Conservation (phyloP, 2,329 filamentous ascomycete species). For the Tolypocladium endophyticum region DNA sequence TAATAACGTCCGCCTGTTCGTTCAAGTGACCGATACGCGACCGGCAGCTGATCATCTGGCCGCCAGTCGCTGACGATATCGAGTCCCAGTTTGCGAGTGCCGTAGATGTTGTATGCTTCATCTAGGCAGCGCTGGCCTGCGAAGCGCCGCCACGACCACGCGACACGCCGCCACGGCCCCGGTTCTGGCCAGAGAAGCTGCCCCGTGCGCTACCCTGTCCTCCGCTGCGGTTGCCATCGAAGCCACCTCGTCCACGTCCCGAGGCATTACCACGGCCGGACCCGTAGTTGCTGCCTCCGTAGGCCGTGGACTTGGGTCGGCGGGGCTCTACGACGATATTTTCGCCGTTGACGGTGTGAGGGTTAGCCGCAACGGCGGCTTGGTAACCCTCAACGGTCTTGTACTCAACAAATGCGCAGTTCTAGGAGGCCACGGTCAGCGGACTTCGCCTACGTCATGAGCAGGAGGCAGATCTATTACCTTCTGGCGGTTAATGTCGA, state of each 20-base stretch:
- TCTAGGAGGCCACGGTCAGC: slow-evolving; percentile 41
- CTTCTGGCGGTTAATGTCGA: slow-evolving; percentile 76
- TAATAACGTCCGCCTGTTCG: not conserved
- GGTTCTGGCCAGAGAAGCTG: slow-evolving; percentile 55
- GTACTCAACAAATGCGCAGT: slow-evolving; percentile 95
- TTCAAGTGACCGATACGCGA: not conserved
- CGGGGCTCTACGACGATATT: slow-evolving; percentile 83
- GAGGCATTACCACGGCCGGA: slow-evolving; percentile 49
- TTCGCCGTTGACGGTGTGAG: slow-evolving; percentile 73
- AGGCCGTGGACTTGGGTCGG: slow-evolving; percentile 62
- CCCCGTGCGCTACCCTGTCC: slow-evolving; percentile 54
- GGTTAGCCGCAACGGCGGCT: slow-evolving; percentile 73
- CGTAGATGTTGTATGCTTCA: slow-evolving; percentile 1
- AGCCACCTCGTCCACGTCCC: slow-evolving; percentile 57
- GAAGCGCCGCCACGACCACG: slow-evolving; percentile 50
- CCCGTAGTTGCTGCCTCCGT: slow-evolving; percentile 58
- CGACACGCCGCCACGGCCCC: slow-evolving; percentile 56
- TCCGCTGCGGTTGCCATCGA: slow-evolving; percentile 47
- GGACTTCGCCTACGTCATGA: not conserved
- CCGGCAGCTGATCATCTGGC: not conserved
- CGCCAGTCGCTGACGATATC: not conserved
- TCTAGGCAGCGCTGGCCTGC: slow-evolving; percentile 41
- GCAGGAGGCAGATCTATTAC: slow-evolving; percentile 34
- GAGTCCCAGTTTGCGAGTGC: not conserved
- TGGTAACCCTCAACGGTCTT: slow-evolving; percentile 70